phyloP scores from a whole-genome alignment of 2,329 filamentous ascomycete species.

The Paracoccidioides brasiliensis region DNA sequence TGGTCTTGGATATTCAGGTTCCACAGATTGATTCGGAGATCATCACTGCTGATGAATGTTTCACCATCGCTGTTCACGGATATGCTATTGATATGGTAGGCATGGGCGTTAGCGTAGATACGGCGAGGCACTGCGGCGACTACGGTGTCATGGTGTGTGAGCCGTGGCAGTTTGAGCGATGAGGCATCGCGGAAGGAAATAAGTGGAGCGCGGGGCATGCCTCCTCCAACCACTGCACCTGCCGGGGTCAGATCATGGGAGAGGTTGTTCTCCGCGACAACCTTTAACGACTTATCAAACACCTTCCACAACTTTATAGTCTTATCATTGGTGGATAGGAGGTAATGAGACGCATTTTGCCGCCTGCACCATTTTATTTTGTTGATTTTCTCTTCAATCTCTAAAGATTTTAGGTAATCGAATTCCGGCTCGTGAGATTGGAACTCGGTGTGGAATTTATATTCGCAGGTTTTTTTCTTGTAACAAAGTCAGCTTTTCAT shows the following conservation, averaged over 20 bases:
- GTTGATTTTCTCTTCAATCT: conserved; percentile 99
- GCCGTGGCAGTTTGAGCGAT: conserved; percentile 82
- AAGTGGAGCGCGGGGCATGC: conserved; percentile 58
- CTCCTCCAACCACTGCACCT: conserved; percentile 58
- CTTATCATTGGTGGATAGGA: conserved; percentile 98
- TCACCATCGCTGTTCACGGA: conserved; percentile 99
- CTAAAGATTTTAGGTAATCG: conserved; percentile 96
- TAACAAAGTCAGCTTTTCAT: conserved; percentile 21
- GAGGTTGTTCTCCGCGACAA: conserved; percentile 96
- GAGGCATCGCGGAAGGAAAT: conserved; percentile 65
- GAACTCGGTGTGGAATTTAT: conserved; percentile 99
- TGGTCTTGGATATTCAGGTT: conserved; percentile 98
- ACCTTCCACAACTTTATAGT: conserved; percentile 99
- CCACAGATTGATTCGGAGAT: conserved; percentile 95
- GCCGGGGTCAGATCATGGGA: conserved; percentile 83
- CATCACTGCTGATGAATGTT: conserved; percentile 98
- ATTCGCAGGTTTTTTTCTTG: conserved; percentile 99
- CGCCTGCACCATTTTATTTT: conserved; percentile 99
- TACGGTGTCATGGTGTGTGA: conserved; percentile 97
- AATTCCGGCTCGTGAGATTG: conserved; percentile 99
- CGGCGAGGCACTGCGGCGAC: conserved; percentile 90
- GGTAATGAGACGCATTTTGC: conserved; percentile 96
- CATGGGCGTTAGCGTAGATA: conserved; percentile 96
- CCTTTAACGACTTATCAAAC: conserved; percentile 97
- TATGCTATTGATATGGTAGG: conserved; percentile 99